Conservation (phyloP, 2,329 filamentous ascomycete genomes). For the Tympanopsis confertula region DNA sequence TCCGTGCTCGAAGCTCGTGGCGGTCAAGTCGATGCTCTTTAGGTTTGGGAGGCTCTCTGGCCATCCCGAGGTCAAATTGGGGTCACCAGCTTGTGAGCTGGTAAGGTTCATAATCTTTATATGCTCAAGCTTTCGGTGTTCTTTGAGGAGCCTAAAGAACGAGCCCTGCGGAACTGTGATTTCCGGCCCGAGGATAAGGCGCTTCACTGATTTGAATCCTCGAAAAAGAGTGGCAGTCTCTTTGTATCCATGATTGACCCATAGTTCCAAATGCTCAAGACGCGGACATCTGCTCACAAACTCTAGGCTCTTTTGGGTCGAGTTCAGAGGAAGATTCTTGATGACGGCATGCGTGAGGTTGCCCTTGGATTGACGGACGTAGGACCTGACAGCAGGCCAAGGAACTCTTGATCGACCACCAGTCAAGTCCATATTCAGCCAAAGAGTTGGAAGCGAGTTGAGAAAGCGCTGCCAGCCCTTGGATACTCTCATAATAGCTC, state of each 20-base stretch:
- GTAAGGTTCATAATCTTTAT: slow-evolving; percentile 4
- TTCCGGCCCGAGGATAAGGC: not conserved
- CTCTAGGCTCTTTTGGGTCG: slow-evolving; percentile 13
- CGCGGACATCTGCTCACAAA: slow-evolving; percentile 18
- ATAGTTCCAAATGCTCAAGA: slow-evolving; percentile 17
- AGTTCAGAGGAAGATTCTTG: slow-evolving; percentile 13
- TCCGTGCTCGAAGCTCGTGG: slow-evolving; percentile 6
- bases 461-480: slow-evolving; percentile 41
- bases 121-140: slow-evolving; percentile 14
- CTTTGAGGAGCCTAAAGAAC: slow-evolving; percentile 11
- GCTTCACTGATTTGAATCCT: not conserved
- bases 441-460: slow-evolving; percentile 28
- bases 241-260: slow-evolving; percentile 7
- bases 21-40: slow-evolving; percentile 11
- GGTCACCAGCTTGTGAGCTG: too few species aligned
- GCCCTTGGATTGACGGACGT: slow-evolving; percentile 19
- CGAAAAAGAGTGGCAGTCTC: slow-evolving; percentile 7
- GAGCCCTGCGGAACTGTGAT: slow-evolving; percentile 7
- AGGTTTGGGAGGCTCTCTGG: slow-evolving; percentile 16
- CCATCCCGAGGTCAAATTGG: slow-evolving; percentile 2
- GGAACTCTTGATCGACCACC: slow-evolving; percentile 19
- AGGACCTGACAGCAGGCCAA: slow-evolving; percentile 17
- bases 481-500: slow-evolving; percentile 37
- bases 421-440: slow-evolving; percentile 40
- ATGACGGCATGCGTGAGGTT: slow-evolving; percentile 16